Evolutionary conservation across 352 stramenopile species (phyloP).

Genomic region (Bremia lactucae): DNA sequence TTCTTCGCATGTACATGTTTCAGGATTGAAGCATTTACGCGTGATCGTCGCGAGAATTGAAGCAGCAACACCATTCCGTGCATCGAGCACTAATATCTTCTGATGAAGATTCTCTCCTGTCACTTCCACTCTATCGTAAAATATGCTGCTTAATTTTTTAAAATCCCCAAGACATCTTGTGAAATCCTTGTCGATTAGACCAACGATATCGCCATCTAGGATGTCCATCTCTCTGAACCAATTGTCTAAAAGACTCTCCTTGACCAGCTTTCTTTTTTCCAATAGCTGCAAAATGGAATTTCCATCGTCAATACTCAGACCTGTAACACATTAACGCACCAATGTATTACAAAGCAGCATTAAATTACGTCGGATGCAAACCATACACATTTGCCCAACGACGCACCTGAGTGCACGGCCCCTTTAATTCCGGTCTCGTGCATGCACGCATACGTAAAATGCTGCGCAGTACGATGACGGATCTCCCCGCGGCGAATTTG

Average conservation of each 20-base stretch:
- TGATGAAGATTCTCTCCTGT: conserved; percentile 52
- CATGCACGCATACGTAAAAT: conserved; percentile 34
- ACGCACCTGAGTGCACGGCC: conserved; percentile 40
- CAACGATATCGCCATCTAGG: conserved; percentile 48
- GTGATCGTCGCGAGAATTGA: conserved; percentile 10
- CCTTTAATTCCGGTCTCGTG: conserved; percentile 54
- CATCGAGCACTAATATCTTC: conserved; percentile 21
- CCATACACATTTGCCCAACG: not conserved
- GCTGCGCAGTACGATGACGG: conserved; percentile 32
- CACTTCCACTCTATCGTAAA: conserved; percentile 39
- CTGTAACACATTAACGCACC: conserved; percentile 18
- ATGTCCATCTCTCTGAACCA: conserved; percentile 50
- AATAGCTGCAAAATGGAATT: conserved; percentile 48
- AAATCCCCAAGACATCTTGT: conserved; percentile 33
- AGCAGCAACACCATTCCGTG: conserved; percentile 1
- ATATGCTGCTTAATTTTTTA: conserved; percentile 22
- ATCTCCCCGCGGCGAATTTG: conserved; percentile 68
- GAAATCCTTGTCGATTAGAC: conserved; percentile 41
- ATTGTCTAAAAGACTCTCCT: conserved; percentile 26
- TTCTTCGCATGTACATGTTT: conserved; percentile 32
- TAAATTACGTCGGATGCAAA: not conserved
- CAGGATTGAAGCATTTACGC: conserved; percentile 33
- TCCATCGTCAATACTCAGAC: conserved; percentile 65
- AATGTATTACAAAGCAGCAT: not conserved
- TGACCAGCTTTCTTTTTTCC: conserved; percentile 26